A percentile compares a stretch with the other conserved stretches of the same genome.
Evolutionary conservation across 202 grass and related monocot species (phyloP).

Genomic region (Eragrostis tef): DNA sequence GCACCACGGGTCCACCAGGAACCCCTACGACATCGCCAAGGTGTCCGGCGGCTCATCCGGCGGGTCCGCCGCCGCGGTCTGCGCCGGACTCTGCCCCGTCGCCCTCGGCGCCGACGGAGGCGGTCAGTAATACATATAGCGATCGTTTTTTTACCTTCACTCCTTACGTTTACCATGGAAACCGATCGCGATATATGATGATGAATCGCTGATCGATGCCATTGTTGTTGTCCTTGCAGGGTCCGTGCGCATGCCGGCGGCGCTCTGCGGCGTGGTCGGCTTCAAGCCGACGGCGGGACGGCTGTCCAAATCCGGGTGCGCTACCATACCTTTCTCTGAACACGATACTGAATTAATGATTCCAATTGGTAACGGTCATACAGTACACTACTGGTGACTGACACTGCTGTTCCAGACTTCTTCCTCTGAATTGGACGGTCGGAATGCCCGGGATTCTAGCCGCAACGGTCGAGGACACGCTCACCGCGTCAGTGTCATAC

Average conservation of each 20-base stretch:
- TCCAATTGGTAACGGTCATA: no score
- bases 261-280: constrained; percentile 72
- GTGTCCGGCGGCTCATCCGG: constrained; percentile 75
- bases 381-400: neutral
- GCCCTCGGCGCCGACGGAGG: constrained; percentile 85
- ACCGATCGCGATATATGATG: no score
- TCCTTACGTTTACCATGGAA: no score
- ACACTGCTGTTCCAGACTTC: constrained; percentile 52
- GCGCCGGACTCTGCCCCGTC: constrained; percentile 72
- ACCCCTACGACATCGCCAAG: constrained; percentile 60
- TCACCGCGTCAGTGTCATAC: constrained; percentile 52
- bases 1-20: constrained; percentile 68
- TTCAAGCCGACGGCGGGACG: constrained; percentile 73
- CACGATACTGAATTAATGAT: neutral
- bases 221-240: constrained; percentile 25
- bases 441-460: constrained; percentile 82
- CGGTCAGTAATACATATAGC: constrained; percentile 21
- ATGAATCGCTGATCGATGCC: neutral
- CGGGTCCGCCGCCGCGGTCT: constrained; percentile 75
- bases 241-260: constrained; percentile 75
- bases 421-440: constrained; percentile 88
- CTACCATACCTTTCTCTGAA: neutral
- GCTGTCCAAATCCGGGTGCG: constrained; percentile 64
- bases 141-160: no score
- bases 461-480: constrained; percentile 68